Base-by-base conservation (phyloP, 129 eudicot genomes). In the Escallonia herrerae region DNA sequence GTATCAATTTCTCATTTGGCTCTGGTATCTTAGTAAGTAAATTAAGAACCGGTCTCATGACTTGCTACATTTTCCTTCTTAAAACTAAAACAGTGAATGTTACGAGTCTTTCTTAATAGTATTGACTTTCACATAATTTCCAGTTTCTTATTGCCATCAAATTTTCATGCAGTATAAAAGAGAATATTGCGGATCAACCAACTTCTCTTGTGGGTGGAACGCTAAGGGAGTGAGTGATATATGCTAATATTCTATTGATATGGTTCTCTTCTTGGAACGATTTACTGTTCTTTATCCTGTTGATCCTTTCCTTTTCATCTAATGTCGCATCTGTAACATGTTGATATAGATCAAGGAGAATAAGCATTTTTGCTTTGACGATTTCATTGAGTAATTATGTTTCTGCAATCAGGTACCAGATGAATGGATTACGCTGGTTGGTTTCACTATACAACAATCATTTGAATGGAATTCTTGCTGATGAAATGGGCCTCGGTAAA, bases 401-500 rank as follows among this genome's bases (percentile, higher is more conserved):
- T 68, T 48, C 60, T 62, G n/a, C 48, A 44, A 72, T 47, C 72
- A 93, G 98, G 87, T 93, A 93, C 78, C 98, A 93, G 75, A 81
- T 93, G 96, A 93, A 93, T 70, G 98, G 98, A 40, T 80, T 93
- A 45, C 75, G 98, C 48, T 93, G 98, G 98, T 76, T 93, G 82
- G 86, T 93, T 67, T 93, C 98, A 50, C 79, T 93, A 49, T 93
- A 93, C 79, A 93, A 93, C 80, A 93, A 93, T 80, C 96, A 89
- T 78, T 76, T 93, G 86, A 93, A 93, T 56, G 98, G 98, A 62
- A 93, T 93, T 69, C 87, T 93, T 46, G 98, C 98, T 58, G 98
- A 93, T 83, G 98, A 93, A 78, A 93, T 93, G 98, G 98, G 98
- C 52, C 86, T 93, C 44, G 98, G 98, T 40, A 93, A 93, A 82